Conservation (phyloP, 2,329 filamentous ascomycete species). For the Allantophomopsis cytisporea region DNA sequence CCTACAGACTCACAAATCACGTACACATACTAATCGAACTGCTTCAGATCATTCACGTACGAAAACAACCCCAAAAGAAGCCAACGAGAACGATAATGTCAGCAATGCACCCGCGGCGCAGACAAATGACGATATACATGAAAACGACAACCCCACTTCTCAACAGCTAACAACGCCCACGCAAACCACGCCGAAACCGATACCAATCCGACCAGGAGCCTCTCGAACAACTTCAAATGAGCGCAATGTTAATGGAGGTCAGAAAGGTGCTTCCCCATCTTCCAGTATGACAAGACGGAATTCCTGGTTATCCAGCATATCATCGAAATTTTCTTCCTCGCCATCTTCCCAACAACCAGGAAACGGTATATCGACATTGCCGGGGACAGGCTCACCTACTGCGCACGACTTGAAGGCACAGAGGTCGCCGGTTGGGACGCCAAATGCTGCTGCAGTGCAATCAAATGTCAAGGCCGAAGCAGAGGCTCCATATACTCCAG, state of each 20-base stretch:
- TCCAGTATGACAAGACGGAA: conserved; percentile 31
- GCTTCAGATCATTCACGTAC: no score
- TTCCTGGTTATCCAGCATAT: conserved; percentile 90
- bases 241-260: conserved; percentile 10
- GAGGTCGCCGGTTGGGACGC: conserved; percentile 33
- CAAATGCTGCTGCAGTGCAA: conserved; percentile 44
- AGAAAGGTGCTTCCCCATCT: conserved; percentile 10
- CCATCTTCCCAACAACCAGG: conserved; percentile 18
- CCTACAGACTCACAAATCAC: no score
- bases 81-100: no score
- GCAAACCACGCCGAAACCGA: conserved; percentile 8
- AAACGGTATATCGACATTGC: conserved; percentile 12
- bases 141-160: not conserved
- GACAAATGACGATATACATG: no score
- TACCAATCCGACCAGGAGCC: conserved; percentile 11
- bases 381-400: not conserved
- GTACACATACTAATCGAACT: no score
- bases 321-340: conserved; percentile 73
- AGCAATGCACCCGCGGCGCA: no score
- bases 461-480: conserved; percentile 41
- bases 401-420: conserved; percentile 10
- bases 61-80: no score
- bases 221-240: conserved; percentile 13
- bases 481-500: conserved; percentile 56
- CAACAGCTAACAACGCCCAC: not conserved